A percentile compares a stretch with the other conserved stretches of the same genome.
Conservation (phyloP, 257 asterid species). For the Verbena officinalis region DNA sequence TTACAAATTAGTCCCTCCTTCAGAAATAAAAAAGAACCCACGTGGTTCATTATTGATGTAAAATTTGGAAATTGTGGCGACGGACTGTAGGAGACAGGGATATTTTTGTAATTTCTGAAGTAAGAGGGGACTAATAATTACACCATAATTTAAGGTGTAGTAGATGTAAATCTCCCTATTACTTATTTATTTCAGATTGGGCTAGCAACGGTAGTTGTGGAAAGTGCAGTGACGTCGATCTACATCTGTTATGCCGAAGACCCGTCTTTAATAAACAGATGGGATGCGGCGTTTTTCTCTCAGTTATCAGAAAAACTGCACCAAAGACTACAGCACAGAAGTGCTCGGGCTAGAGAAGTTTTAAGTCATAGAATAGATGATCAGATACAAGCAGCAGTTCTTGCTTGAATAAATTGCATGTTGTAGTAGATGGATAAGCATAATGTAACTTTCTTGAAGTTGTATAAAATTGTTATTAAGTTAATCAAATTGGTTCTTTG, state of each 20-base stretch:
- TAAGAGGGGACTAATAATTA: no score
- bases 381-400: conserved; percentile 50
- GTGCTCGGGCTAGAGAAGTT: conserved; percentile 75
- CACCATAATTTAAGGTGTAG: no score
- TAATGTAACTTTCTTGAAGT: conserved; percentile 16
- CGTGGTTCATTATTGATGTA: no score
- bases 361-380: conserved; percentile 55
- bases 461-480: conserved; percentile 21
- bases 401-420: conserved; percentile 31
- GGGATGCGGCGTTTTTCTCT: conserved; percentile 79
- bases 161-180: no score
- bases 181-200: conserved; percentile 63
- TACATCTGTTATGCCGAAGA: conserved; percentile 92
- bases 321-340: conserved; percentile 90
- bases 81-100: no score
- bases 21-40: background rate
- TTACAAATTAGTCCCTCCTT: no score
- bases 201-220: conserved; percentile 89
- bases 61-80: no score
- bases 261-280: conserved; percentile 73
- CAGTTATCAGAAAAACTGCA: conserved; percentile 83
- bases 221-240: conserved; percentile 95
- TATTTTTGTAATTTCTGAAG: no score
- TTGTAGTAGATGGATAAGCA: conserved; percentile 11
- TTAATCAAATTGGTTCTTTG: no score